Evolutionary conservation across 495 filamentous ascomycete species (phyloP).

Genomic region (Parathielavia hyrcaniae): DNA sequence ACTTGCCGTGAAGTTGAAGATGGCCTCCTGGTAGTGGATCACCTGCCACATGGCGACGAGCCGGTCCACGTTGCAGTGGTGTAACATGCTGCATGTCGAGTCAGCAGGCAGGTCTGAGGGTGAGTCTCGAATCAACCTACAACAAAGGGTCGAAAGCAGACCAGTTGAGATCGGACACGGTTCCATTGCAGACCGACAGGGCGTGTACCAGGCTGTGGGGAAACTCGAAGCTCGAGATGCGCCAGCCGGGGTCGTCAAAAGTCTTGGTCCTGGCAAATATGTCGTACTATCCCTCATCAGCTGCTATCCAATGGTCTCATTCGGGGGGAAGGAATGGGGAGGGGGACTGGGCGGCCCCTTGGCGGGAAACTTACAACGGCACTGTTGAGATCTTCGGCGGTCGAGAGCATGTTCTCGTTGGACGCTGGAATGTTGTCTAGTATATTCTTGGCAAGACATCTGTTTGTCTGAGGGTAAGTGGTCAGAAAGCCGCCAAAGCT

Average conservation of each 20-base stretch:
- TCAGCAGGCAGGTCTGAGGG: background rate
- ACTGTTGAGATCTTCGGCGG: constrained; percentile 23
- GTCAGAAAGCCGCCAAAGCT: constrained; percentile 23
- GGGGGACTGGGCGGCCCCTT: too few species aligned
- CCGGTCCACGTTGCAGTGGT: constrained; percentile 46
- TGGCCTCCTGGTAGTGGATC: constrained; percentile 27
- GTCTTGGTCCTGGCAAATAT: constrained; percentile 29
- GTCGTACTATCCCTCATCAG: constrained; percentile 30
- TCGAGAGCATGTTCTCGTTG: constrained; percentile 17
- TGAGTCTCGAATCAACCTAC: constrained; percentile 20
- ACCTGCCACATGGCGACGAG: constrained; percentile 42
- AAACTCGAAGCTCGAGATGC: constrained; percentile 33
- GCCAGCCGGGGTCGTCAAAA: constrained; percentile 20
- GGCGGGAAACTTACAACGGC: constrained; percentile 27
- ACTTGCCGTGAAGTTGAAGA: constrained; percentile 23
- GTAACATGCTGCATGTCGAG: constrained; percentile 31
- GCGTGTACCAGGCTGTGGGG: constrained; percentile 35
- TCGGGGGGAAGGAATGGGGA: too few species aligned
- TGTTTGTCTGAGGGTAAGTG: constrained; percentile 23
- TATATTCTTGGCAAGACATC: constrained; percentile 14
- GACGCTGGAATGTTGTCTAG: constrained; percentile 26
- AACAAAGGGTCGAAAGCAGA: constrained; percentile 38
- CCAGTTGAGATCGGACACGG: constrained; percentile 28
- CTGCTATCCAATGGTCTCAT: constrained; percentile 1
- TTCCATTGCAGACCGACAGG: constrained; percentile 30